These are phyloP conservation scores for Gymnopilus junonius DNA, from an alignment of 768 basidiomycete genomes.

Conservation along the genomic window DNA sequence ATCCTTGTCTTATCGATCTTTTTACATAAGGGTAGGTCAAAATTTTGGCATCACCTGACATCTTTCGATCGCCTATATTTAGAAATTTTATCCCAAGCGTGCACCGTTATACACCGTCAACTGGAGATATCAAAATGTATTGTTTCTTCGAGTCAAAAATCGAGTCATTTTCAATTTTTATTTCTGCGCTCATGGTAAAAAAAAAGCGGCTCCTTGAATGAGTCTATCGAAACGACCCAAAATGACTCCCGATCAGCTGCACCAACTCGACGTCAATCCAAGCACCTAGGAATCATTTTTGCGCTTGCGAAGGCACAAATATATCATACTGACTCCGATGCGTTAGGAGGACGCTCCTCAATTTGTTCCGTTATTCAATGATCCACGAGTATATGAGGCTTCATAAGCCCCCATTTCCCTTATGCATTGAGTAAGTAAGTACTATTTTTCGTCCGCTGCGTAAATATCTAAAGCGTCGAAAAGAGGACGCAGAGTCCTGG, in stretches of 20 bases:
- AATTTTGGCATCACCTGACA: conserved; percentile 23
- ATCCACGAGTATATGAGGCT: conserved; percentile 47
- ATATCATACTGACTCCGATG: conserved; percentile 60
- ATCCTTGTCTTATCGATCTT: conserved; percentile 46
- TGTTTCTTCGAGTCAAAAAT: conserved; percentile 1
- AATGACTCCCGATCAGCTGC: conserved; percentile 33
- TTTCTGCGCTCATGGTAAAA: background rate
- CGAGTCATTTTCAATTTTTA: conserved; percentile 7
- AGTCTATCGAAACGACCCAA: background rate
- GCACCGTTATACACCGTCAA: background rate
- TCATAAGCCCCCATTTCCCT: conserved; percentile 53
- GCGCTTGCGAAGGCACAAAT: conserved; percentile 50
- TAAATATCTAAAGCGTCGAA: background rate
- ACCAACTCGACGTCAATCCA: conserved; percentile 46
- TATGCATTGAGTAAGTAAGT: conserved; percentile 41
- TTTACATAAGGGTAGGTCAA: conserved; percentile 41
- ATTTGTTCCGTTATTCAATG: conserved; percentile 46
- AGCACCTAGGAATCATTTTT: conserved; percentile 56
- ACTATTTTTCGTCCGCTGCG: background rate
- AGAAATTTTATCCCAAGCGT: background rate
- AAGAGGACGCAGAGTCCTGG: conserved; percentile 33
- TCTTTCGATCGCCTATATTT: conserved; percentile 2
- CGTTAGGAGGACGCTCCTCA: conserved; percentile 45
- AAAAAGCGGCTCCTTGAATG: background rate
- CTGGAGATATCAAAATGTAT: background rate